These are phyloP conservation scores for Apiospora malaysiana DNA, from an alignment of 2,329 filamentous ascomycete species.

Conservation along the genomic window DNA sequence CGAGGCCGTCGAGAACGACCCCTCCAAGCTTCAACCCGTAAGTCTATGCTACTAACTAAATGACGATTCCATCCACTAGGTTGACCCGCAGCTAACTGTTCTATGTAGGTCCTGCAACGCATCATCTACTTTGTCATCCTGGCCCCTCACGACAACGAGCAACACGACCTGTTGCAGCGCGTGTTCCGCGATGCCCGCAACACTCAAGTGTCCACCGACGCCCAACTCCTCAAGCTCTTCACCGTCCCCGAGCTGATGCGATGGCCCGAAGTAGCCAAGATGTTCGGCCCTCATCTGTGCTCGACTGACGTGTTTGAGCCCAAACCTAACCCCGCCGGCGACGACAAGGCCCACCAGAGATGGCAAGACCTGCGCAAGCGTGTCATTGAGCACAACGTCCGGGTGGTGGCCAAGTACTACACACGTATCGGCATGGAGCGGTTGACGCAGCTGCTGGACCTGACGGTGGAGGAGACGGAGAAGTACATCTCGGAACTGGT, in stretches of 20 bases:
- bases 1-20: constrained; percentile 90
- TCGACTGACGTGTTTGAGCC: constrained; percentile 88
- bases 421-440: constrained; percentile 94
- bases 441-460: constrained; percentile 86
- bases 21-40: constrained; percentile 84
- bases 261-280: constrained; percentile 91
- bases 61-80: not conserved
- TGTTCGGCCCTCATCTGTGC: constrained; percentile 87
- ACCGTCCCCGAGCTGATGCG: constrained; percentile 97
- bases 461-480: constrained; percentile 95
- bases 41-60: constrained; percentile 39
- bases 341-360: constrained; percentile 81
- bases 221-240: constrained; percentile 89
- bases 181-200: constrained; percentile 87
- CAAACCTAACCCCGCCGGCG: constrained; percentile 66
- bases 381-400: constrained; percentile 98
- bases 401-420: constrained; percentile 98
- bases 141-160: constrained; percentile 96
- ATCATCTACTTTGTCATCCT: constrained; percentile 98
- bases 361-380: constrained; percentile 97
- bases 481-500: constrained; percentile 98
- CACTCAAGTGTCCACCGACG: constrained; percentile 76
- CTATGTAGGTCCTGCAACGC: constrained; percentile 77
- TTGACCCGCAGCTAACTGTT: constrained; percentile 26
- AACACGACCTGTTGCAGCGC: constrained; percentile 94